phyloP scores from a whole-genome alignment of 1,284 basidiomycete genomes.

The Ceratobasidium theobromae region DNA sequence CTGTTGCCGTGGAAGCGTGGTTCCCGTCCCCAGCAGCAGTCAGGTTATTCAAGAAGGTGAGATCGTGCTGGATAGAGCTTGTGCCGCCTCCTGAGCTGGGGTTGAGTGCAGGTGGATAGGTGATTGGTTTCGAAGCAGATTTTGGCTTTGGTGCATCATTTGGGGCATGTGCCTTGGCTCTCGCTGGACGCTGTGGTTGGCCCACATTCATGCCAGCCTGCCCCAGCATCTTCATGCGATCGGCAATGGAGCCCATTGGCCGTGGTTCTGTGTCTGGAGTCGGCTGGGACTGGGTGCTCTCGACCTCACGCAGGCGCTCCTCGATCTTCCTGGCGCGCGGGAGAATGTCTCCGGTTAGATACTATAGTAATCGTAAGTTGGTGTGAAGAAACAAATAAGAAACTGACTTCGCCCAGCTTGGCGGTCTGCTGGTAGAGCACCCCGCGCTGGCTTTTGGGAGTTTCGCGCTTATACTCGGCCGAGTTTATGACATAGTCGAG shows the following conservation, averaged over 20 bases:
- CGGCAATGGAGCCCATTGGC: constrained; percentile 44
- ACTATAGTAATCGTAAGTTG: constrained; percentile 14
- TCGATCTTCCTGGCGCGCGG: constrained; percentile 30
- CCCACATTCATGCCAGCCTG: constrained; percentile 45
- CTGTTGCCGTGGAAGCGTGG: neutral
- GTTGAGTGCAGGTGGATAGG: neutral
- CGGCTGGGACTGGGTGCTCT: constrained; percentile 6
- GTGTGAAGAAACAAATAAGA: neutral
- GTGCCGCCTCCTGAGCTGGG: constrained; percentile 11
- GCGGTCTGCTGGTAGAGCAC: constrained; percentile 31
- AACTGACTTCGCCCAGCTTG: constrained; percentile 25
- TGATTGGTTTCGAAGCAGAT: neutral
- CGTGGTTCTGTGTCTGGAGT: constrained; percentile 32
- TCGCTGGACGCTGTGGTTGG: constrained; percentile 3
- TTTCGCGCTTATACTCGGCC: constrained; percentile 33
- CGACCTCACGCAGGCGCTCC: constrained; percentile 29
- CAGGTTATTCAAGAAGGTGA: neutral
- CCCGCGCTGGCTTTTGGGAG: constrained; percentile 27
- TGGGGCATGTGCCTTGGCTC: constrained; percentile 26
- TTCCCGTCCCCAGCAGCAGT: too few species aligned
- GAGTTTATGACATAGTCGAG: constrained; percentile 16
- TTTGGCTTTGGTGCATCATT: constrained; percentile 3
- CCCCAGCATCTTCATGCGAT: constrained; percentile 44
- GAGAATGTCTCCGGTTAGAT: constrained; percentile 12
- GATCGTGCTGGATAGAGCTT: constrained; percentile 25